A percentile compares a stretch with the other conserved stretches of the same genome.
These are phyloP conservation scores for Akanthomyces lecanii DNA, from an alignment of 2,329 filamentous ascomycete species.

Conservation along the genomic window DNA sequence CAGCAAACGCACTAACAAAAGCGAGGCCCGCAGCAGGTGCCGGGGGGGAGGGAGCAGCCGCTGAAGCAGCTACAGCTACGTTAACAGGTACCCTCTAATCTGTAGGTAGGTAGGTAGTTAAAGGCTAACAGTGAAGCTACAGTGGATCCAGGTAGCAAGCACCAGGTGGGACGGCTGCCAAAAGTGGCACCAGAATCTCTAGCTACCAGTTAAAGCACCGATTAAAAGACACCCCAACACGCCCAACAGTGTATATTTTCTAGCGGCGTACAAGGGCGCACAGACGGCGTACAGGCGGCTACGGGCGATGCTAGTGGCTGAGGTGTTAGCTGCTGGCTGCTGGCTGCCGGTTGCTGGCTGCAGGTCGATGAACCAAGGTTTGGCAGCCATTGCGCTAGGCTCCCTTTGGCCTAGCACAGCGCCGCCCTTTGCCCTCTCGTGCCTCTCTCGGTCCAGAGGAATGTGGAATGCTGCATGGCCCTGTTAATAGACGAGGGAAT, in stretches of 20 bases:
- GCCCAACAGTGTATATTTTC: no score
- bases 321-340: no score
- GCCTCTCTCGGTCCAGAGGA: neutral
- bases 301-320: no score
- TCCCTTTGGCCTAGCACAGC: neutral
- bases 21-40: neutral
- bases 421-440: neutral
- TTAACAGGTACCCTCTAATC: no score
- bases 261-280: no score
- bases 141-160: neutral
- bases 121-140: neutral
- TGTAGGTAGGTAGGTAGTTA: no score
- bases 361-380: no score
- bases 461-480: neutral
- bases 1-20: neutral
- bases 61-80: neutral
- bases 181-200: neutral
- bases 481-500: neutral
- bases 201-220: neutral
- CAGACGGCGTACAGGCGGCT: no score
- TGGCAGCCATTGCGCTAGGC: neutral
- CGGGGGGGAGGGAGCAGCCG: conserved; percentile 1
- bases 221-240: no score
- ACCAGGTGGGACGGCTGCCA: neutral
- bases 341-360: no score